Evolutionary conservation across 106 monocot genomes (phyloP).

Genomic region (Ottelia alismoides): DNA sequence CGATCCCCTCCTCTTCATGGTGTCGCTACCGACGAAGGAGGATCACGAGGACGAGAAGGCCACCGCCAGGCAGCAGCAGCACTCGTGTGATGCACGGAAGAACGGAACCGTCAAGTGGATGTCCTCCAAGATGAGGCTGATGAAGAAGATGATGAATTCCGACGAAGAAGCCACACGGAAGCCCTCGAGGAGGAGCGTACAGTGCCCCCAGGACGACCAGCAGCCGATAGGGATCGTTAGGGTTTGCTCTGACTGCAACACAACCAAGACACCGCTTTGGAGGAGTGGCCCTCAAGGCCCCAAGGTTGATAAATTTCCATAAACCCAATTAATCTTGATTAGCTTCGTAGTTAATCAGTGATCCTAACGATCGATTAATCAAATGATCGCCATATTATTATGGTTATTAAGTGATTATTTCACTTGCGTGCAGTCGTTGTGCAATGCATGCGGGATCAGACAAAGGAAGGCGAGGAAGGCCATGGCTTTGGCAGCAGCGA

Average conservation of each 20-base stretch:
- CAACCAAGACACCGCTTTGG: slow-evolving; percentile 16
- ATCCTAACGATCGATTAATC: no score
- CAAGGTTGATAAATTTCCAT: slow-evolving; percentile 1
- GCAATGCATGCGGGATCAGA: slow-evolving; percentile 9
- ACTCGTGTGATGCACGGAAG: not conserved
- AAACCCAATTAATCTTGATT: not conserved
- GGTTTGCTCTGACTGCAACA: slow-evolving; percentile 14
- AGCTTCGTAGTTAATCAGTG: no score
- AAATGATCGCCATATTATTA: no score
- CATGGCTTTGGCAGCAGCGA: not conserved
- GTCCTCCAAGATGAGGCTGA: slow-evolving; percentile 14
- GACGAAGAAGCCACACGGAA: not conserved
- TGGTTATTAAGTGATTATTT: no score
- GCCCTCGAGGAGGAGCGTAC: not conserved
- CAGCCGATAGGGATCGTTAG: not conserved
- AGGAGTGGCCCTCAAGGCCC: slow-evolving; percentile 18
- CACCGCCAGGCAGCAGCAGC: not conserved
- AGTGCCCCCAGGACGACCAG: not conserved
- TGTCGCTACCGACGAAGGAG: not conserved
- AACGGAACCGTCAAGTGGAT: slow-evolving; percentile 4
- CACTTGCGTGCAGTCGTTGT: slow-evolving; percentile 1
- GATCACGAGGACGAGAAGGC: not conserved
- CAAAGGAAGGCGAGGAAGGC: slow-evolving; percentile 11
- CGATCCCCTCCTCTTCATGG: not conserved
- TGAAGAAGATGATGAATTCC: slow-evolving; percentile 13